Conservation (phyloP, 164 flowering plant genomes). For the Stephania japonica region DNA sequence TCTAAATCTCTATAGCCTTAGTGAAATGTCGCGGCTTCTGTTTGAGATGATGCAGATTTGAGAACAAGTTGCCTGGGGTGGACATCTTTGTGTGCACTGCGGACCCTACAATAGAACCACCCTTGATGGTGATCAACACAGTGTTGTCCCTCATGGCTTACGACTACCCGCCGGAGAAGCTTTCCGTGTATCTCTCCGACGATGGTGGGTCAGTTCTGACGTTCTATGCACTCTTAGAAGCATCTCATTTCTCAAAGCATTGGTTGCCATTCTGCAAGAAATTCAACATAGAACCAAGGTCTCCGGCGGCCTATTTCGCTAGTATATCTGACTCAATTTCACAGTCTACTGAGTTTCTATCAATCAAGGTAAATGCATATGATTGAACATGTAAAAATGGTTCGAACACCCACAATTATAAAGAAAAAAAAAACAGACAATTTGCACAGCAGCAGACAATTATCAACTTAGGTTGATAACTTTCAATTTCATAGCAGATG, state of each 20-base stretch:
- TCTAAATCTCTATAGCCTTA: neutral
- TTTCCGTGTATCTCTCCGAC: conserved; percentile 38
- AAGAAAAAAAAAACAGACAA: neutral
- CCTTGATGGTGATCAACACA: conserved; percentile 35
- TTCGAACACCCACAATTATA: neutral
- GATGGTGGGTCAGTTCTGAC: conserved; percentile 43
- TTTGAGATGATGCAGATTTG: conserved; percentile 12
- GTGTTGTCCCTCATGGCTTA: conserved; percentile 42
- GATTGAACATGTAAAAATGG: neutral
- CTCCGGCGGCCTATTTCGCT: conserved; percentile 36
- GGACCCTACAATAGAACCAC: conserved; percentile 42
- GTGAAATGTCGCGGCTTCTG: neutral
- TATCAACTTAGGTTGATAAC: neutral
- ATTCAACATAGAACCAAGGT: conserved; percentile 28
- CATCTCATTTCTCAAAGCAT: conserved; percentile 26
- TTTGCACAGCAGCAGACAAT: too few species aligned
- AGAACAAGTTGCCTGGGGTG: conserved; percentile 26
- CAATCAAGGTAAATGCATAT: conserved; percentile 9
- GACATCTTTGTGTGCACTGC: conserved; percentile 52
- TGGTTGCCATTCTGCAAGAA: conserved; percentile 53
- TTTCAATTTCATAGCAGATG: neutral
- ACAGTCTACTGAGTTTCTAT: conserved; percentile 2
- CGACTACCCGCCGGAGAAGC: conserved; percentile 39
- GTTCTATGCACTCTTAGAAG: conserved; percentile 43
- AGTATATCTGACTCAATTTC: neutral